phyloP scores from a whole-genome alignment of 2,329 filamentous ascomycete species.

The Dactylella cylindrospora region DNA sequence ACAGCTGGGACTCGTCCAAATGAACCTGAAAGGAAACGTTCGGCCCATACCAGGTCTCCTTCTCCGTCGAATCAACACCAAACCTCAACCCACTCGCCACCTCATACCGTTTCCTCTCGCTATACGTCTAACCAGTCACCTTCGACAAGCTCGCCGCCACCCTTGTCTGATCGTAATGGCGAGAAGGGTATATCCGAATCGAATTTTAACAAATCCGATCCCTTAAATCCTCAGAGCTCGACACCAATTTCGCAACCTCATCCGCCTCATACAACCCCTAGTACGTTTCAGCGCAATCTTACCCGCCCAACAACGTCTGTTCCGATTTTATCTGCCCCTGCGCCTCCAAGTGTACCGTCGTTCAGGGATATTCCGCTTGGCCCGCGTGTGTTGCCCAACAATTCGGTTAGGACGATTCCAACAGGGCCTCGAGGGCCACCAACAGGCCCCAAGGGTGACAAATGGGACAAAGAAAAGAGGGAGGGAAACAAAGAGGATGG shows the following conservation, averaged over 20 bases:
- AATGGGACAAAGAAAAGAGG: slow-evolving; percentile 41
- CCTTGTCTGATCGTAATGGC: slow-evolving; percentile 32
- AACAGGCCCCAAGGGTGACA: slow-evolving; percentile 16
- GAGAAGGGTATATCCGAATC: slow-evolving; percentile 25
- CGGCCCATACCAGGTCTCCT: slow-evolving; percentile 33
- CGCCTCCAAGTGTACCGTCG: slow-evolving; percentile 35
- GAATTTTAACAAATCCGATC: slow-evolving; percentile 21
- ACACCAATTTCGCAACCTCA: slow-evolving; percentile 26
- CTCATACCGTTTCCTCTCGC: slow-evolving; percentile 35
- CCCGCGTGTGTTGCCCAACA: slow-evolving; percentile 31
- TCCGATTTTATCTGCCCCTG: slow-evolving; percentile 30
- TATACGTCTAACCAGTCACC: slow-evolving; percentile 37
- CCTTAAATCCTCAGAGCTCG: slow-evolving; percentile 16
- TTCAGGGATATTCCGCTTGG: slow-evolving; percentile 39
- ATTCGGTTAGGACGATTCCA: slow-evolving; percentile 32
- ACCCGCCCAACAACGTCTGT: slow-evolving; percentile 32
- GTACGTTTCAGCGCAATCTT: slow-evolving; percentile 40
- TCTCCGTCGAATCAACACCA: slow-evolving; percentile 26
- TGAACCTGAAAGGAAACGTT: slow-evolving; percentile 39
- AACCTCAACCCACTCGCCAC: slow-evolving; percentile 30
- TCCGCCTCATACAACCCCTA: slow-evolving; percentile 30
- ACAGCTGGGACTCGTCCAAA: slow-evolving; percentile 30
- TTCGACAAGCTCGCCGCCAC: slow-evolving; percentile 35
- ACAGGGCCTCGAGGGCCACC: slow-evolving; percentile 27
- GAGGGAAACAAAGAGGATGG: slow-evolving; percentile 38